Base-by-base conservation (phyloP, 305 asterid species). In the Plantago lanceolata region DNA sequence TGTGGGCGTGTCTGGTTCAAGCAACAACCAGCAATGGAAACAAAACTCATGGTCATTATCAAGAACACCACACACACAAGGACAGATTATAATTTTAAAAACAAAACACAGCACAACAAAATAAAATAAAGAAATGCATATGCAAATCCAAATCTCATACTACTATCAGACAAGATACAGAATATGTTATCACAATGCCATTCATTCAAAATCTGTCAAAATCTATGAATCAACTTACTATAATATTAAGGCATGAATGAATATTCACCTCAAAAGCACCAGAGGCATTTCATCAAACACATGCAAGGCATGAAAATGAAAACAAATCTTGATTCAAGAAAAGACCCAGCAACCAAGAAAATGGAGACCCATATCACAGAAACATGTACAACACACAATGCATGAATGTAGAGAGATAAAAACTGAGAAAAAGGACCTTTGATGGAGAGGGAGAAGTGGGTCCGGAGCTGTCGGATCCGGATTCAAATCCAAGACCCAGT, bases 381-480 rank as follows among this genome's bases (percentile, higher is more conserved):
- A 40, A 40, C 45, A 40, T 29, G 69, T 66, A 64, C 59, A 65
- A 9, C 24, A 12, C 44, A 57, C 19, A 20, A 63, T 24, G 63
- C 58, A 70, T 35, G 70, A 54, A 70, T 49, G 67, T 43, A 55
- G 58, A 66, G 50, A 33, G 51, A 53, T 64, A 3, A 63, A 44
- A 71, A 81, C 80, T 71, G 63, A 57, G 21, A 59, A 59, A 68
- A 70, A 48, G 66, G 68, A 62, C 55, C 57, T 52, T 55, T 43
- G 65, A 47, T 19, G 63, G 61, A 61, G 72, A 64, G 62, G 61
- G 68, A 28, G 76, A 72, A 70, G 78, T 78, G 82, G 86, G 80
- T 73, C 86, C 78, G 72, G 59, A 28, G 63, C 44, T 73, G 78
- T 71, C 73, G 80, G 76, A 56, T 67, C 75, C 70, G 70, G 62